phyloP scores from a whole-genome alignment of 1,139 yeast species.

The Cylindricascospora bacillispora region DNA sequence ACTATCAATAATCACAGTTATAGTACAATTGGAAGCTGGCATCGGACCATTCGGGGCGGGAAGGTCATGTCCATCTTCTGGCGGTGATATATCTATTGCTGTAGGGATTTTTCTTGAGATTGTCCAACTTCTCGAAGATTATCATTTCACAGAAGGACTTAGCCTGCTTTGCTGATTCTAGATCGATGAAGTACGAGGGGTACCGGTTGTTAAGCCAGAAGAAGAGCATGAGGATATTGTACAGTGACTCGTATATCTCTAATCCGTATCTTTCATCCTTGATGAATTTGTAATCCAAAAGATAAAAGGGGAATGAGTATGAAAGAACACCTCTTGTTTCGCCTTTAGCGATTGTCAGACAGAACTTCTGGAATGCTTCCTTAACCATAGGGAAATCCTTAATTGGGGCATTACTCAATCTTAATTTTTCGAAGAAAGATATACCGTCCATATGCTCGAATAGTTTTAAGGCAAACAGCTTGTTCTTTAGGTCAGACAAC shows the following conservation, averaged over 20 bases:
- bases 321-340: conserved; percentile 24
- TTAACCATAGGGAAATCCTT: conserved; percentile 23
- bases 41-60: no score
- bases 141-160: conserved; percentile 53
- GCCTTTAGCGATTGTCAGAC: conserved; percentile 23
- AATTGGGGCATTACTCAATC: conserved; percentile 50
- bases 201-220: conserved; percentile 84
- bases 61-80: no score
- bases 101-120: conserved; percentile 22
- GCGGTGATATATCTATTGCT: no score
- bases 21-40: no score
- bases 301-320: conserved; percentile 23
- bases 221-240: conserved; percentile 54
- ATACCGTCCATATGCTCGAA: conserved; percentile 30
- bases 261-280: conserved; percentile 29
- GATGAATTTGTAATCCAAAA: conserved; percentile 17
- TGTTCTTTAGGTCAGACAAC: conserved; percentile 28
- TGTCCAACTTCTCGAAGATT: conserved; percentile 46
- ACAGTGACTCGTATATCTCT: conserved; percentile 51
- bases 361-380: conserved; percentile 21
- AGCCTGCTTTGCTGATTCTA: conserved; percentile 59
- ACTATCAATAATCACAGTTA: no score
- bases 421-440: conserved; percentile 40
- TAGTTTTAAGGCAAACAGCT: conserved; percentile 33
- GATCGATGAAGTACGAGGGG: conserved; percentile 69